phyloP scores from a whole-genome alignment of 148 eudicot species.

The Gaultheria prostrata region DNA sequence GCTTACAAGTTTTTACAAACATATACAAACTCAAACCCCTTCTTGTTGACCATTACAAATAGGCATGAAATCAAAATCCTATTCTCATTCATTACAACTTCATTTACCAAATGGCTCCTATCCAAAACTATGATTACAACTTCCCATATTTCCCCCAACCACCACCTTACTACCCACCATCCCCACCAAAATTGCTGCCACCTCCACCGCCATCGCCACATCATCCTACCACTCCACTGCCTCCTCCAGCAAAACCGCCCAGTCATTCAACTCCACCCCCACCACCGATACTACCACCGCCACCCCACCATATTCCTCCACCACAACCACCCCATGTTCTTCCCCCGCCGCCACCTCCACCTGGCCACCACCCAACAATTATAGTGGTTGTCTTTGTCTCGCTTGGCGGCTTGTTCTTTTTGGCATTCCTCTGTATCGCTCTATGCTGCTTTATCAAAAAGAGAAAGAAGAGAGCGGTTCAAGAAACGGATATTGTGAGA shows the following conservation, averaged over 20 bases:
- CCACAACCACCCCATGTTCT: constrained; percentile 20
- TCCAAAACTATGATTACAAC: constrained; percentile 37
- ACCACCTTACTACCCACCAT: constrained; percentile 27
- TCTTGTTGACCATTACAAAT: constrained; percentile 25
- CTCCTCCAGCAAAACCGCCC: constrained; percentile 39
- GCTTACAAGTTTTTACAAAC: constrained; percentile 40
- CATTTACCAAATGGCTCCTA: constrained; percentile 35
- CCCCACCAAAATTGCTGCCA: constrained; percentile 41
- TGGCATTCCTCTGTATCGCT: constrained; percentile 60
- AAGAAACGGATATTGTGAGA: constrained; percentile 46
- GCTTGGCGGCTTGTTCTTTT: constrained; percentile 75
- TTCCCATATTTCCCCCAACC: constrained; percentile 28
- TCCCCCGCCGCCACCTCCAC: constrained; percentile 46
- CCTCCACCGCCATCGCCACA: constrained; percentile 28
- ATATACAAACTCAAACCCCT: not conserved
- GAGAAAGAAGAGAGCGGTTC: constrained; percentile 47
- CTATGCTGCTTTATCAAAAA: constrained; percentile 64
- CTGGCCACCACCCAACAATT: constrained; percentile 54
- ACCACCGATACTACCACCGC: constrained; percentile 23
- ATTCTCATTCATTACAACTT: not conserved
- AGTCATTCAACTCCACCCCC: constrained; percentile 18
- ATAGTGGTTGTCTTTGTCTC: constrained; percentile 60
- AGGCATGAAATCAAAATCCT: constrained; percentile 13
- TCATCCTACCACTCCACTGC: constrained; percentile 27
- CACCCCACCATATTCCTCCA: constrained; percentile 23